Conservation (phyloP, 768 basidiomycete genomes). For the Rhizopogon sp. region DNA sequence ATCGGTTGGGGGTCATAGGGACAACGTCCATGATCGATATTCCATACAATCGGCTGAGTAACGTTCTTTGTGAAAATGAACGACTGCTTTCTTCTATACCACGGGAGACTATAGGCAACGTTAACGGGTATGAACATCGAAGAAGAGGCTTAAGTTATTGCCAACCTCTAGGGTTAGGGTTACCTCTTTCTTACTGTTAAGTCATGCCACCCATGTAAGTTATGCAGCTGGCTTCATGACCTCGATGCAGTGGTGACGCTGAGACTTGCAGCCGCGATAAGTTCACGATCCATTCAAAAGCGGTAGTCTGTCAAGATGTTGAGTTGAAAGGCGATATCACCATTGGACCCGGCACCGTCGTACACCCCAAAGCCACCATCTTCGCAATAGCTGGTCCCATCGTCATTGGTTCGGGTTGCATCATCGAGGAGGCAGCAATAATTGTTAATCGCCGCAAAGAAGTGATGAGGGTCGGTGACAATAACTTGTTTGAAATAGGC, state of each 20-base stretch:
- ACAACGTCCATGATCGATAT: too few species aligned
- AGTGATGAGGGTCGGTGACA: constrained; percentile 89
- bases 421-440: constrained; percentile 88
- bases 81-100: too few species aligned
- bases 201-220: constrained; percentile 28
- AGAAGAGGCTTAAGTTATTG: too few species aligned
- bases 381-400: constrained; percentile 90
- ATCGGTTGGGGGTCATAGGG: too few species aligned
- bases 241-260: background rate
- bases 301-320: constrained; percentile 89
- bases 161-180: constrained; percentile 3
- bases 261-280: constrained; percentile 65
- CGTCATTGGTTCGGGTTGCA: constrained; percentile 80
- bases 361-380: constrained; percentile 93
- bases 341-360: constrained; percentile 85
- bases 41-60: too few species aligned
- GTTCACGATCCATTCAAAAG: constrained; percentile 85
- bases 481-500: constrained; percentile 92
- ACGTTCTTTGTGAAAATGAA: too few species aligned
- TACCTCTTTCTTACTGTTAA: background rate
- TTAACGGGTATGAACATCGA: too few species aligned
- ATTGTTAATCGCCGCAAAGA: constrained; percentile 89
- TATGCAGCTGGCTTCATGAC: background rate
- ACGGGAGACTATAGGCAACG: too few species aligned
- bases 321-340: constrained; percentile 94